Evolutionary conservation across 2,329 filamentous ascomycete genomes (phyloP).

Genomic region (Cercospora janseana): DNA sequence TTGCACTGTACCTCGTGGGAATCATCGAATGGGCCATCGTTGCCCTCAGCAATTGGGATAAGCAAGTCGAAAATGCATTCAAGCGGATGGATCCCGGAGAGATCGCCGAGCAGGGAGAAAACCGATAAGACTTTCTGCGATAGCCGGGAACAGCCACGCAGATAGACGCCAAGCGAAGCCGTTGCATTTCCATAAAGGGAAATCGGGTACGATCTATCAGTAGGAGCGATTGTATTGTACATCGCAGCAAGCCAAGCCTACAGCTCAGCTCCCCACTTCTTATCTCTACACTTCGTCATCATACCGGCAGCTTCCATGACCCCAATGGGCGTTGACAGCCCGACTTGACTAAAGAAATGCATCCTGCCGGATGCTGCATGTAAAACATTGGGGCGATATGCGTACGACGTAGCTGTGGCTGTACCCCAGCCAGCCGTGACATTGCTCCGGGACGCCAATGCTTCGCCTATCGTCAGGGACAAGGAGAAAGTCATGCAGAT

Average conservation of each 20-base stretch:
- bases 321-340: constrained; percentile 15
- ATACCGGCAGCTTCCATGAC: constrained; percentile 5
- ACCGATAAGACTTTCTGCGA: constrained; percentile 12
- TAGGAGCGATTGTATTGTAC: not conserved
- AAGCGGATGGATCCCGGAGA: constrained; percentile 62
- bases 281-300: constrained; percentile 20
- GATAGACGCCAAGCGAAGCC: constrained; percentile 11
- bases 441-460: constrained; percentile 2
- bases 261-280: constrained; percentile 22
- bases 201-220: constrained; percentile 16
- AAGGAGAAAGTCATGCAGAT: constrained; percentile 21
- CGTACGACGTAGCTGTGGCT: constrained; percentile 21
- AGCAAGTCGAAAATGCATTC: constrained; percentile 69
- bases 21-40: constrained; percentile 77
- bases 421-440: constrained; percentile 2
- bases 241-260: not conserved
- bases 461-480: constrained; percentile 27
- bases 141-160: not conserved
- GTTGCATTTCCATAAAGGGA: constrained; percentile 6
- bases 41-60: constrained; percentile 71
- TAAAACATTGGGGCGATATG: constrained; percentile 13
- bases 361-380: constrained; percentile 9
- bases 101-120: constrained; percentile 40
- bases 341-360: constrained; percentile 21
- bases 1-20: constrained; percentile 77